Percentiles rank a stretch among this genome's conserved stretches.
phyloP scores from a whole-genome alignment of 164 flowering plant genomes.

The Vitis rotundifolia region DNA sequence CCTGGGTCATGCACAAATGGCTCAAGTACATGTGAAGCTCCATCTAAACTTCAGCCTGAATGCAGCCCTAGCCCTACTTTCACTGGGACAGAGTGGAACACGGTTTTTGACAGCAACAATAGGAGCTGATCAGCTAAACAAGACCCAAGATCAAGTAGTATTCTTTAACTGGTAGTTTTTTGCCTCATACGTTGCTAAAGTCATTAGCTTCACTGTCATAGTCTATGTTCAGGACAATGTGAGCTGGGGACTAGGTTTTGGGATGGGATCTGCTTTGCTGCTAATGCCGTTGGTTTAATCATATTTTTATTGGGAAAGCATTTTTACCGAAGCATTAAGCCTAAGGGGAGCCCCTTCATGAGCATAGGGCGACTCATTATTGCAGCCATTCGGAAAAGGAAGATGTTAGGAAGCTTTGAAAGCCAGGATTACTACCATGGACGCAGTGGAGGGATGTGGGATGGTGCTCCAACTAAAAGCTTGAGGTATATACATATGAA shows the following conservation, averaged over 20 bases:
- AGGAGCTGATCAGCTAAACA: constrained; percentile 51
- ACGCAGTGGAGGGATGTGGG: too few relatives aligned
- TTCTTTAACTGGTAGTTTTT: constrained; percentile 65
- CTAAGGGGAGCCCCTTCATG: constrained; percentile 44
- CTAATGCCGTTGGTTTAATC: constrained; percentile 23
- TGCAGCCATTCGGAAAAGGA: constrained; percentile 39
- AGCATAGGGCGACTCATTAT: constrained; percentile 39
- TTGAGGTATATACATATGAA: too few relatives aligned
- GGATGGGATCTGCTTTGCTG: constrained; percentile 23
- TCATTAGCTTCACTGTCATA: constrained; percentile 24
- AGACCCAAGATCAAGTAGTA: constrained; percentile 21
- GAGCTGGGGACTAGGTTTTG: constrained; percentile 51
- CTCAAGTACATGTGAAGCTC: constrained; percentile 12
- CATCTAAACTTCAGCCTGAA: constrained; percentile 30
- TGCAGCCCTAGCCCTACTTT: constrained; percentile 16
- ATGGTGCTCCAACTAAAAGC: background rate
- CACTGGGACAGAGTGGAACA: constrained; percentile 42
- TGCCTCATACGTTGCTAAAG: constrained; percentile 14
- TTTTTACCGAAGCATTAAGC: constrained; percentile 25
- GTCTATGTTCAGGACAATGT: constrained; percentile 51
- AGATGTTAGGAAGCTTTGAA: background rate
- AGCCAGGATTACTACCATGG: constrained; percentile 23
- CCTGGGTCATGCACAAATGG: constrained; percentile 24
- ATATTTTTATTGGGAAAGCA: constrained; percentile 33
- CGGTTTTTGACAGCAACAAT: constrained; percentile 39